Base-by-base conservation (phyloP, 495 filamentous ascomycete genomes). In the Rostrohypoxylon terebratum region DNA sequence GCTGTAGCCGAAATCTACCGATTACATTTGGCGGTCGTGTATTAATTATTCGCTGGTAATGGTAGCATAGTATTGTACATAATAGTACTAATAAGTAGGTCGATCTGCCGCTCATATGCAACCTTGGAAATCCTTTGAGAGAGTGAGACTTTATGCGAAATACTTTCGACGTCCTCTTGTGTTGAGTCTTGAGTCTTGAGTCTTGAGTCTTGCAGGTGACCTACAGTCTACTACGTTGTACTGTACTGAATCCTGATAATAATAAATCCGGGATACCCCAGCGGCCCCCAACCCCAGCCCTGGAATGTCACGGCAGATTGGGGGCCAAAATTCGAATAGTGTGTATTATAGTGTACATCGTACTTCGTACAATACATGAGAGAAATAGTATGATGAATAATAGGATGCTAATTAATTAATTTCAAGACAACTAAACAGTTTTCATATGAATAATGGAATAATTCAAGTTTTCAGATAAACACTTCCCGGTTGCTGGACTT, bases 101-200 rank as follows among this genome's bases (percentile, higher is more conserved):
- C 11, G 50, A 13, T n/a, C 14, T 55, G 51, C n/a, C 14, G 23
- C 25, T 14, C 9, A n/a, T 42, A 40, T 18, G 51, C 28, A 28
- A 28, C 28, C 28, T 28, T 28, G 1, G 1, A 31, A 63, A 69
- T 63, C 59, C 59, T 69, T 62, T 34, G 9, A 40, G 48, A 18
- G 13, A 18, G 48, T 51, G 66, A 58, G 58, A 69, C 66, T 69
- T 50, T 18, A 63, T 63, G 58, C 59, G 38, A 18, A 21, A 36
- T 38, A 45, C 21, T 20, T 61, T 11, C 14, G 45, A n/a, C 21
- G n/a, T 8, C 64, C 16, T 33, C n/a, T 13, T 47, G 20, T 25
- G 33, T 67, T 50, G 50, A 34, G 2, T 51, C n/a, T n/a, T n/a
- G n/a, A n/a, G n/a, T n/a, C n/a, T n/a, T n/a, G n/a, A n/a, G n/a